Percentiles rank a stretch among this genome's conserved stretches.
phyloP scores from a whole-genome alignment of 2,329 filamentous ascomycete genomes.

The Ascochyta koolunga region DNA sequence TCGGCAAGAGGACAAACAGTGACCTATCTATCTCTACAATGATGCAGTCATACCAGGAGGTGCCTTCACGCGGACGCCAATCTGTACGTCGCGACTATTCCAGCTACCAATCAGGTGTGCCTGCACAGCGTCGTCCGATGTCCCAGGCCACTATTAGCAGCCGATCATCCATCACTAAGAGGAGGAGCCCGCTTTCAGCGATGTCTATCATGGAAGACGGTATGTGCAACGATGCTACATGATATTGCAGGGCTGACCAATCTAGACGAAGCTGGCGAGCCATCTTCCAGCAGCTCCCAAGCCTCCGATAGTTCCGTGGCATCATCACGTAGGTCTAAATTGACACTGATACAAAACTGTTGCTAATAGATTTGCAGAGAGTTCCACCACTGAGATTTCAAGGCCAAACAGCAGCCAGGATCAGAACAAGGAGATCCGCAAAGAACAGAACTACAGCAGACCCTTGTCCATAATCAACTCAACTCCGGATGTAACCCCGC shows the following conservation, averaged over 20 bases:
- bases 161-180: constrained; percentile 12
- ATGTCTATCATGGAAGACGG: constrained; percentile 16
- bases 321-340: constrained; percentile 7
- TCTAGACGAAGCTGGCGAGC: constrained; percentile 11
- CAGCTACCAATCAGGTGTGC: neutral
- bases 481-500: neutral
- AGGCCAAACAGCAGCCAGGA: constrained; percentile 16
- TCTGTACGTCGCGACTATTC: constrained; percentile 12
- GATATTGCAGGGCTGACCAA: neutral
- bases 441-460: constrained; percentile 12
- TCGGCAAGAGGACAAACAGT: constrained; percentile 15
- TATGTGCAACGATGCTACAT: neutral
- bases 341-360: no score
- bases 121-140: constrained; percentile 9
- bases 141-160: constrained; percentile 7
- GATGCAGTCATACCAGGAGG: constrained; percentile 29
- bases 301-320: constrained; percentile 12
- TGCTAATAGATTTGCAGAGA: constrained; percentile 8
- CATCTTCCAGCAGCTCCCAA: constrained; percentile 9
- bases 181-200: constrained; percentile 10
- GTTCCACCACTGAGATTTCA: constrained; percentile 15
- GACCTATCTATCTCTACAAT: constrained; percentile 31
- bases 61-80: constrained; percentile 12
- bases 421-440: constrained; percentile 3
- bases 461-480: constrained; percentile 6